Evolutionary conservation across 108 stramenopile genomes (phyloP).

Genomic region (Cylindrotheca closterium): DNA sequence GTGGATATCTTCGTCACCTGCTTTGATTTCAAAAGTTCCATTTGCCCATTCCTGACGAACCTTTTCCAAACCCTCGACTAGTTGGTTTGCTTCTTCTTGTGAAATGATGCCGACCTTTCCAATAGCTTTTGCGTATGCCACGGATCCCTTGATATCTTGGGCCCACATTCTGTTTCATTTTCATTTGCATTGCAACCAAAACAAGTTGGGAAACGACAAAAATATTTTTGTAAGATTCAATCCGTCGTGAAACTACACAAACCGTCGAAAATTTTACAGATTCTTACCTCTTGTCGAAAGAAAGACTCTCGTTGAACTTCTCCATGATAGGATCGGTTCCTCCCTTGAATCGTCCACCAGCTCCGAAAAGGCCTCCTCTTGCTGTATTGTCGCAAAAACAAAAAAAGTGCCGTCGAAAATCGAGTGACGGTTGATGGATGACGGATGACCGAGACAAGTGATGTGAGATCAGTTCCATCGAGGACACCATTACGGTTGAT

Average conservation of each 20-base stretch:
- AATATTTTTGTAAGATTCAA: not conserved
- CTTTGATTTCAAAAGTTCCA: constrained; percentile 83
- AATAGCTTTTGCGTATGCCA: constrained; percentile 95
- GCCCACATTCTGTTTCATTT: constrained; percentile 87
- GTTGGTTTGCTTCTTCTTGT: constrained; percentile 67
- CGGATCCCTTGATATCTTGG: constrained; percentile 93
- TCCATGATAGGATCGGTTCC: constrained; percentile 99
- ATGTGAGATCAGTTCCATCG: too few relatives aligned
- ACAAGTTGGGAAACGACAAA: not conserved
- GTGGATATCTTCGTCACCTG: constrained; percentile 99
- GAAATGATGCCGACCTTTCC: constrained; percentile 86
- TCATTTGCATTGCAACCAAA: too few relatives aligned
- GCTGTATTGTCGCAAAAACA: constrained; percentile 46
- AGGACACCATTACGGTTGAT: too few relatives aligned
- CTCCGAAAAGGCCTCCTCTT: constrained; percentile 90
- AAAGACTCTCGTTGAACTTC: constrained; percentile 96
- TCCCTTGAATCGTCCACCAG: constrained; percentile 96
- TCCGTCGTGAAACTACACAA: too few relatives aligned
- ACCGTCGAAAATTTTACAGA: not conserved
- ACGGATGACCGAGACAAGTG: too few relatives aligned
- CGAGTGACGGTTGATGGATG: too few relatives aligned
- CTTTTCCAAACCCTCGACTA: constrained; percentile 79
- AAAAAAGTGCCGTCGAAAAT: too few relatives aligned
- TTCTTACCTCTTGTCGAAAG: constrained; percentile 88
- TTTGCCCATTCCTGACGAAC: constrained; percentile 90